Evolutionary conservation across 768 basidiomycete species (phyloP).

Genomic region (Astraeus odoratus): DNA sequence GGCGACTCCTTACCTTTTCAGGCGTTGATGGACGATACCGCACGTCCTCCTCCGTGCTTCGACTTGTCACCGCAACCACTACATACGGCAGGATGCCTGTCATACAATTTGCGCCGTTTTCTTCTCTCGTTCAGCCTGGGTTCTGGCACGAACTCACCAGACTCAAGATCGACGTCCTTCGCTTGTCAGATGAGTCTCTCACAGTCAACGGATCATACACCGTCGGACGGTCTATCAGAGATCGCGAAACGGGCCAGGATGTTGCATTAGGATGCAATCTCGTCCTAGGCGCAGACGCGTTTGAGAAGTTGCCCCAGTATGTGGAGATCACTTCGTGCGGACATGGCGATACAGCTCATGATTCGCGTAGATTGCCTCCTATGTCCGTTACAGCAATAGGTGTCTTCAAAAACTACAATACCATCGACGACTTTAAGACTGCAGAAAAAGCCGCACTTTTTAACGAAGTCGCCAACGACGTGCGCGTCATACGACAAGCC

Average conservation of each 20-base stretch:
- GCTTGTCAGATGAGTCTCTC: constrained; percentile 67
- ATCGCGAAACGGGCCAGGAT: constrained; percentile 69
- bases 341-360: constrained; percentile 6
- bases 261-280: constrained; percentile 68
- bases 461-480: constrained; percentile 62
- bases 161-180: constrained; percentile 87
- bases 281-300: constrained; percentile 57
- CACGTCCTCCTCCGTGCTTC: not conserved
- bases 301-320: constrained; percentile 44
- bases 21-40: constrained; percentile 3
- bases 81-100: constrained; percentile 35
- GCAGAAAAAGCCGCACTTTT: constrained; percentile 87
- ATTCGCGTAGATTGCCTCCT: constrained; percentile 32
- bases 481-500: constrained; percentile 21
- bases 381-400: constrained; percentile 53
- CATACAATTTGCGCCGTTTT: constrained; percentile 86
- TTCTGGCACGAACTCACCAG: constrained; percentile 91
- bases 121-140: constrained; percentile 79
- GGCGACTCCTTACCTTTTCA: constrained; percentile 5
- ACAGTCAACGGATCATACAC: constrained; percentile 63
- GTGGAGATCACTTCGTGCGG: constrained; percentile 11
- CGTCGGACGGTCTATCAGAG: constrained; percentile 62
- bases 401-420: constrained; percentile 89
- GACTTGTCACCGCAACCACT: constrained; percentile 1
- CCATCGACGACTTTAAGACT: constrained; percentile 91